Base-by-base conservation (phyloP, 768 basidiomycete genomes). In the Boletus reticulatus region DNA sequence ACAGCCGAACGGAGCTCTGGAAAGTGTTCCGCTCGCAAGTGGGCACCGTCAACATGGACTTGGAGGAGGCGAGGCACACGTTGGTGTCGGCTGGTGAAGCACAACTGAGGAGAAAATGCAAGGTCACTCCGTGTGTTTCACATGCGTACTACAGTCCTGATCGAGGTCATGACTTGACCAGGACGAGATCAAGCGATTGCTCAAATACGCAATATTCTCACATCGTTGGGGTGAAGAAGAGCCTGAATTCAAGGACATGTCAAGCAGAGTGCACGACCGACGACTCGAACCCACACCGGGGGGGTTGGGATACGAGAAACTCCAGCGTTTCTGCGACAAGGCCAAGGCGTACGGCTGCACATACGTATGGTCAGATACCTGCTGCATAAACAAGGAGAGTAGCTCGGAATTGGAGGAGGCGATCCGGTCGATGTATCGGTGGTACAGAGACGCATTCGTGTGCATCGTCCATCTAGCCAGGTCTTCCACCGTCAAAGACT, bases 361-460 rank as follows among this genome's bases (percentile, higher is more conserved):
- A 27, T 64, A 56, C 31, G 67, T 56, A 6, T 68, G 66, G 66
- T 46, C 58, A 6, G 66, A 65, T 10, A 66, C 67, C 5, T 66
- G 61, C 13, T 60, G 59, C 17, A 60, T 60, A 29, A 59, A 60
- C 43, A 60, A 59, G 34, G 51, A 48, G 29, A 59, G 50, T 22
- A 59, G 57, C 43, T 41, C 59, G 9, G 59, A 60, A 17, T 17
- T 60, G 17, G 50, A 58, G 31, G 59, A 60, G 41, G 59, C 58
- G 5, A 48, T 60, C 27, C 57, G 50, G 8, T 53, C 59, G 8
- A 60, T 60, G 59, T 60, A 49, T 13, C 46, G 45, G n/a, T 60
- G 59, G 57, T 60, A 60, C 43, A 34, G 39, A 42, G 50, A 60
- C 32, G 58, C 60, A 9, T 46, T 47, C 43, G 50, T 61, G 5